Evolutionary conservation across 2,329 filamentous ascomycete species (phyloP).

Genomic region (Verruconis gallopava): DNA sequence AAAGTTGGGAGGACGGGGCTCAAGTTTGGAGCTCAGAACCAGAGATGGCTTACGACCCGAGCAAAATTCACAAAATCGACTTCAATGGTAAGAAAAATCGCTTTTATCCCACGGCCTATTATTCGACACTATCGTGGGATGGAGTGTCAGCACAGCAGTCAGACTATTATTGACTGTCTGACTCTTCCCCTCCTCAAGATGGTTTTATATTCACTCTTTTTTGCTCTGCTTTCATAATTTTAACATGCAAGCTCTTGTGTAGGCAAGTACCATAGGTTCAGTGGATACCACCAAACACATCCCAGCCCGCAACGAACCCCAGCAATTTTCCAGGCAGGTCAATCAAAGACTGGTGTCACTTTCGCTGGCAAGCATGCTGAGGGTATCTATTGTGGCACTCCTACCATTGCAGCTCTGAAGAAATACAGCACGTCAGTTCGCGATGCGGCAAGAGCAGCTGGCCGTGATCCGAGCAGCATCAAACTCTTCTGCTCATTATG

Average conservation of each 20-base stretch:
- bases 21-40: constrained; percentile 24
- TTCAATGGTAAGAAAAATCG: constrained; percentile 27
- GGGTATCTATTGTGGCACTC: constrained; percentile 35
- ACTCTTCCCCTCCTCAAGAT: too few species aligned
- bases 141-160: too few species aligned
- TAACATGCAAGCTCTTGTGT: too few species aligned
- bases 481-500: constrained; percentile 35
- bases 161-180: too few species aligned
- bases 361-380: constrained; percentile 48
- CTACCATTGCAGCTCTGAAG: neutral
- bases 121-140: too few species aligned
- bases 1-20: neutral
- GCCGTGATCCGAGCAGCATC: constrained; percentile 43
- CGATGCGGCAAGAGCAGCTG: constrained; percentile 14
- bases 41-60: neutral
- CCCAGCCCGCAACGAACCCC: constrained; percentile 29
- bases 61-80: constrained; percentile 13
- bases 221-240: too few species aligned
- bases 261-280: constrained; percentile 41
- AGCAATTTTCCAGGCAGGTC: constrained; percentile 41
- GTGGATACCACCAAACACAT: constrained; percentile 31
- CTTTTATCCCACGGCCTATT: too few species aligned
- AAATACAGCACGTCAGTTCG: neutral
- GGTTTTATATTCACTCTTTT: too few species aligned
- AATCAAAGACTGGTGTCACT: constrained; percentile 42